Evolutionary conservation across 441 rosid species (phyloP), one percentile per base, ranked within the genome.

Genomic region (Flueggea neowawraea): DNA sequence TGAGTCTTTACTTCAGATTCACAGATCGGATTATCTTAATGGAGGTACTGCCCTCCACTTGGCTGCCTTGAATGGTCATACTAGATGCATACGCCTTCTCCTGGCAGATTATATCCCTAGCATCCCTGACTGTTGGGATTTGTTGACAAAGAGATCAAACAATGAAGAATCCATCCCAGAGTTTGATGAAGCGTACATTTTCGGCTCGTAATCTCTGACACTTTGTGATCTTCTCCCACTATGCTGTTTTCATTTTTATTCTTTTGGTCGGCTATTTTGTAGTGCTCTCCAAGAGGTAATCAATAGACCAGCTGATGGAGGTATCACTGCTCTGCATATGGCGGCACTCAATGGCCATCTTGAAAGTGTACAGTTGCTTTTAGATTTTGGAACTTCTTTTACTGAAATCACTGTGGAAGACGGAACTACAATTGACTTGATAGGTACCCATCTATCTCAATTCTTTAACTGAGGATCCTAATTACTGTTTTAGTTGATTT

Each of bases 21-120:
- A 83, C 72, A 83, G 86, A 80, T 76, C 96, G 58, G 96, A 94
- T 79, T 90, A 87, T 78, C 74, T 94, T 54, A 94, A 94, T 64
- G 97, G 96, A 31, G 98, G 96, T 31, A 94, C 95, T 48, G 98
- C 98, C 48, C 84, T 94, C 12, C 98, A 88, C 71, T 82, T 94
- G 58, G 93, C 97, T 60, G 91, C 97, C 68, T 63, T 94, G 72
- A 90, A 94, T 70, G 98, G 98, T 64, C 96, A 94, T 56, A 71
- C 91, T 56, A 77, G 82, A 65, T 88, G 97, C 69, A 82, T 90
- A 57, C 84, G 98, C 75, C 87, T 94, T 32, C 80, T 94, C 52
- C 91, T 90, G 69, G 86, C 92, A 0, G 97, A 95, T 77, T 86
- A 80, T 51, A 78, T 91, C 57, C 96, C 96, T 50, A 89, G 97